Base-by-base conservation (phyloP, 192 early-diverging fungal species). In the Backusella mclennaniae region DNA sequence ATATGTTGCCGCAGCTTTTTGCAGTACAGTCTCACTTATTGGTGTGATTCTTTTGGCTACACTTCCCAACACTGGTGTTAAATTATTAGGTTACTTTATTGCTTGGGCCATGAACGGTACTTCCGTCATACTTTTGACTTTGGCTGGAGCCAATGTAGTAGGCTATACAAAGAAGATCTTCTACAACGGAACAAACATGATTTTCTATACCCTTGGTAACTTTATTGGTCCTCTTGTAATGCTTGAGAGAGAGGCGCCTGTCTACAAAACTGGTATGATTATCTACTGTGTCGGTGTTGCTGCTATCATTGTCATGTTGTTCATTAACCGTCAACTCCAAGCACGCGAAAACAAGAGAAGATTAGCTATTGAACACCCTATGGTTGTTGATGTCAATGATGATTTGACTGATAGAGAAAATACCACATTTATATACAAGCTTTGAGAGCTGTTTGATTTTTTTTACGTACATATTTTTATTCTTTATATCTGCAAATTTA, bases 161-260 rank as follows among this genome's bases (percentile, higher is more conserved):
- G 78, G 78, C 3, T 79, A 79, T 46, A 75, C 73, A 29, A 79
- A 79, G 53, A 79, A 79, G 39, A 3, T 77, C 7, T 49, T 69
- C 17, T 69, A 67, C 7, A 69, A 69, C 6, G 75, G 21, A 36
- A 69, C 69, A 21, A 39, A 53, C 21, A 53, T 76, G 31, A 41
- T 59, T 6, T 52, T 71, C 17, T 77, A 70, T 38, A 75, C 78
- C 12, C 17, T 76, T 73, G 74, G 74, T 49, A 73, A 66, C 17
- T 73, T 73, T 67, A 69, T 76, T 52, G 79, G 74, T 46, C 79
- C 79, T 6, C 36, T 76, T 7, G 29, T 80, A 2, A 70, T 80
- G 73, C 35, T 72, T 12, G 33, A 39, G 3, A 73, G 33, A 52
- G 70, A 71, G 68, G 49, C 74, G 1, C 69, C 74, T 36, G 15